phyloP scores from a whole-genome alignment of 2,329 filamentous ascomycete genomes.

The Fusarium sp. region DNA sequence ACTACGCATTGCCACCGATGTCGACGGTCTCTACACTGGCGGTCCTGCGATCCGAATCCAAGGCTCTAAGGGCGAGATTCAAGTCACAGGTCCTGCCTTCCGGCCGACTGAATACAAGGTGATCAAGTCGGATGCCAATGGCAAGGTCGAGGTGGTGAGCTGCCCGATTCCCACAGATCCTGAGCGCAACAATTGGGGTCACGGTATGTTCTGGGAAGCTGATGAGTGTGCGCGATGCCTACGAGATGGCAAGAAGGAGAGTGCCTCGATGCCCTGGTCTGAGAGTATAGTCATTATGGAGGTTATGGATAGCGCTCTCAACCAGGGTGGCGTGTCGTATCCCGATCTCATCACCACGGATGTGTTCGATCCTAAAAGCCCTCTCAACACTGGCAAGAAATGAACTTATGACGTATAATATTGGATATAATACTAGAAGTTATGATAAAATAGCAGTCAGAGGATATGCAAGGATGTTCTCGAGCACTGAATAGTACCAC shows the following conservation, averaged over 20 bases:
- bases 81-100: constrained; percentile 79
- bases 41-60: constrained; percentile 81
- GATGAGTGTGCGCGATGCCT: constrained; percentile 82
- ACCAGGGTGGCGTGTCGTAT: constrained; percentile 64
- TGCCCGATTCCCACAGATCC: constrained; percentile 64
- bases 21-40: constrained; percentile 68
- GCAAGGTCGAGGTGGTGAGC: constrained; percentile 62
- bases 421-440: not conserved
- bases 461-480: not conserved
- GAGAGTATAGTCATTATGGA: constrained; percentile 92
- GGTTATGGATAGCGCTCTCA: constrained; percentile 66
- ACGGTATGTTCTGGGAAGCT: constrained; percentile 91
- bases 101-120: constrained; percentile 74
- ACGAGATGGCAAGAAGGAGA: constrained; percentile 81
- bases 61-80: constrained; percentile 83
- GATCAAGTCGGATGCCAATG: constrained; percentile 63
- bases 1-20: constrained; percentile 70
- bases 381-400: constrained; percentile 67
- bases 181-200: constrained; percentile 65
- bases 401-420: constrained; percentile 27
- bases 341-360: constrained; percentile 67
- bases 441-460: not conserved
- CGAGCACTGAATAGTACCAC: constrained; percentile 4
- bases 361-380: constrained; percentile 68
- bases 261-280: constrained; percentile 73